A percentile compares a stretch with the other conserved stretches of the same genome.
phyloP scores from a whole-genome alignment of 73 alveolate species.

The Stentor roeselii region DNA sequence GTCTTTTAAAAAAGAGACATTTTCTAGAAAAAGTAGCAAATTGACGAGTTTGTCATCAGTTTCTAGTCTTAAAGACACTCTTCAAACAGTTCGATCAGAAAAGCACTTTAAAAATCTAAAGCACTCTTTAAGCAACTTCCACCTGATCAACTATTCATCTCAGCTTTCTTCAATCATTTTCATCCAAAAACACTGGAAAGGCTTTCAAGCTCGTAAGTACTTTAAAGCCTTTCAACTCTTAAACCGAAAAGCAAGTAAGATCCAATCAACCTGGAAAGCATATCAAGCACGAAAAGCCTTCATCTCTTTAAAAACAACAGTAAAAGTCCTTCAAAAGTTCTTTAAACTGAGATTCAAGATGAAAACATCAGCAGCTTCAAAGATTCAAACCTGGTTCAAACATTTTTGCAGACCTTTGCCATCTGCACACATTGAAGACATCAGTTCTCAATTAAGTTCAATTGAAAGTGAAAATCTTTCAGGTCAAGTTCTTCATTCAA shows the following conservation, averaged over 20 bases:
- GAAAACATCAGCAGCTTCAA: not conserved
- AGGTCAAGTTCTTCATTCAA: not conserved
- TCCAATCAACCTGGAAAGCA: not conserved
- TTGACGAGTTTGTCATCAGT: not conserved
- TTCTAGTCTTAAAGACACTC: not conserved
- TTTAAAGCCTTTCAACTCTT: not conserved
- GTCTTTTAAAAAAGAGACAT: constrained; percentile 2
- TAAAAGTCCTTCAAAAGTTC: not conserved
- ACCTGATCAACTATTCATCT: not conserved
- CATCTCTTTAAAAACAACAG: not conserved
- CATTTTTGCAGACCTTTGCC: not conserved
- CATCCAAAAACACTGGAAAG: not conserved
- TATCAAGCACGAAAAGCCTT: not conserved
- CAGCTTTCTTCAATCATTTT: not conserved
- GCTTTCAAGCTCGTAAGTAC: not conserved
- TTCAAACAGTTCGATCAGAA: not conserved
- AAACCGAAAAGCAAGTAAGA: not conserved
- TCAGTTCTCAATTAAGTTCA: not conserved
- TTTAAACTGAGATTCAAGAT: not conserved
- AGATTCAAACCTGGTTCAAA: not conserved
- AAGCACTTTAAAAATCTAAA: not conserved
- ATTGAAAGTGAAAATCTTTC: not conserved
- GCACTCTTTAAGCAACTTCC: not conserved
- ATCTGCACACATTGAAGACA: not conserved
- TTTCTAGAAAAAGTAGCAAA: not conserved